Evolutionary conservation across 805 yeast genomes (phyloP).

Genomic region (Blastobotrys muscicola): DNA sequence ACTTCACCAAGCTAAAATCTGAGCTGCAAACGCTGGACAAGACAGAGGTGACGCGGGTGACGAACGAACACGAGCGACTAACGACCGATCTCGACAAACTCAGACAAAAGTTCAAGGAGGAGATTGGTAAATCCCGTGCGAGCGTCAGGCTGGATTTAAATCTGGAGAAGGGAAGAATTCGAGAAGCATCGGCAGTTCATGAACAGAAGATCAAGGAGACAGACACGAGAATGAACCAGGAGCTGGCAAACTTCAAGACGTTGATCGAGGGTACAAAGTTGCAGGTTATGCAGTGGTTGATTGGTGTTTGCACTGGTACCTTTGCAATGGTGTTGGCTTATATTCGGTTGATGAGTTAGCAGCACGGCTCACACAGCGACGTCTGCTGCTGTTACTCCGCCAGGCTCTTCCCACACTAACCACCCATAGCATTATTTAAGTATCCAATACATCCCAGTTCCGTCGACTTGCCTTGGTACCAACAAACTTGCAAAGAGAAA

Average conservation of each 20-base stretch:
- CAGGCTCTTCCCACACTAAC: too few species aligned
- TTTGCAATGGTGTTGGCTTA: conserved; percentile 90
- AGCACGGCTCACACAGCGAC: too few species aligned
- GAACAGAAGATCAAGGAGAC: conserved; percentile 92
- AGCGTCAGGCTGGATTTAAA: conserved; percentile 85
- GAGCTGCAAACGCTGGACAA: conserved; percentile 83
- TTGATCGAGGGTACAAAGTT: conserved; percentile 93
- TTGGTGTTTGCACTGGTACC: conserved; percentile 97
- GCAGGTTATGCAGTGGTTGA: conserved; percentile 96
- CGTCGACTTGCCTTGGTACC: too few species aligned
- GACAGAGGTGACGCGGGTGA: conserved; percentile 70
- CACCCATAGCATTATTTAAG: too few species aligned
- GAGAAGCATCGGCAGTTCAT: conserved; percentile 89
- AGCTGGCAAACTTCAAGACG: conserved; percentile 86
- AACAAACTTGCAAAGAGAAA: too few species aligned
- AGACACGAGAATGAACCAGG: conserved; percentile 91
- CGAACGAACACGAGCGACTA: conserved; percentile 80
- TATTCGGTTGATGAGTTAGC: conserved; percentile 45
- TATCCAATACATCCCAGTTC: too few species aligned
- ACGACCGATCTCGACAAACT: conserved; percentile 78
- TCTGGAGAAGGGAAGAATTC: conserved; percentile 87
- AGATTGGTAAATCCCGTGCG: conserved; percentile 81
- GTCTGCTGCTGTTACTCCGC: too few species aligned
- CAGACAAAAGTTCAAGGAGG: conserved; percentile 78
- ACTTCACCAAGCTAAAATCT: conserved; percentile 88